These are phyloP conservation scores for Curvularia eragrostidis DNA, from an alignment of 2,329 filamentous ascomycete genomes.

Conservation along the genomic window DNA sequence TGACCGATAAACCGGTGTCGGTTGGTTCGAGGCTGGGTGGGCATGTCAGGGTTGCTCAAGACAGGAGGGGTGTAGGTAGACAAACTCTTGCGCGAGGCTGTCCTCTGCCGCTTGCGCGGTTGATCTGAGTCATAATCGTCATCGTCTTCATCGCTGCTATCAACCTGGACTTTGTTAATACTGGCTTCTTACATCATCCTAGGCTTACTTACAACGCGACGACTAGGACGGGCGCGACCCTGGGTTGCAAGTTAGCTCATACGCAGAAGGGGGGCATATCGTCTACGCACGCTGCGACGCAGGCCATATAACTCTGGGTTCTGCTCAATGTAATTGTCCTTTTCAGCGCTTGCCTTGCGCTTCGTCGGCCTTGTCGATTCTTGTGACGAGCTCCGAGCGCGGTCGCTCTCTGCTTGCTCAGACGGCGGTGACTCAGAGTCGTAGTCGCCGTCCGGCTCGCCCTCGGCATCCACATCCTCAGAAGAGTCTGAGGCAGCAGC, in stretches of 20 bases:
- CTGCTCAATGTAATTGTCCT: slow-evolving; percentile 85
- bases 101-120: slow-evolving; percentile 69
- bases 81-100: slow-evolving; percentile 69
- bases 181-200: slow-evolving; percentile 15
- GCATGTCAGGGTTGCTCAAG: slow-evolving; percentile 52
- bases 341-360: slow-evolving; percentile 69
- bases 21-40: slow-evolving; percentile 61
- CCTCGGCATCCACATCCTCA: slow-evolving; percentile 58
- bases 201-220: slow-evolving; percentile 62
- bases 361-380: slow-evolving; percentile 72
- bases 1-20: slow-evolving; percentile 56
- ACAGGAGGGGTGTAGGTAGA: slow-evolving; percentile 24
- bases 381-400: slow-evolving; percentile 71
- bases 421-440: slow-evolving; percentile 67
- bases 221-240: slow-evolving; percentile 67
- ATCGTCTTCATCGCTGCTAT: slow-evolving; percentile 71
- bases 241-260: slow-evolving; percentile 48
- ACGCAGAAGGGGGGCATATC: slow-evolving; percentile 13
- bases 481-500: slow-evolving; percentile 56
- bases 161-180: slow-evolving; percentile 55
- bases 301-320: slow-evolving; percentile 96
- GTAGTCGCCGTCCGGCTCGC: slow-evolving; percentile 71
- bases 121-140: slow-evolving; percentile 72
- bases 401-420: slow-evolving; percentile 55
- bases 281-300: slow-evolving; percentile 78